phyloP scores from a whole-genome alignment of 495 filamentous ascomycete species.

The Amphirosellinia nigrospora region DNA sequence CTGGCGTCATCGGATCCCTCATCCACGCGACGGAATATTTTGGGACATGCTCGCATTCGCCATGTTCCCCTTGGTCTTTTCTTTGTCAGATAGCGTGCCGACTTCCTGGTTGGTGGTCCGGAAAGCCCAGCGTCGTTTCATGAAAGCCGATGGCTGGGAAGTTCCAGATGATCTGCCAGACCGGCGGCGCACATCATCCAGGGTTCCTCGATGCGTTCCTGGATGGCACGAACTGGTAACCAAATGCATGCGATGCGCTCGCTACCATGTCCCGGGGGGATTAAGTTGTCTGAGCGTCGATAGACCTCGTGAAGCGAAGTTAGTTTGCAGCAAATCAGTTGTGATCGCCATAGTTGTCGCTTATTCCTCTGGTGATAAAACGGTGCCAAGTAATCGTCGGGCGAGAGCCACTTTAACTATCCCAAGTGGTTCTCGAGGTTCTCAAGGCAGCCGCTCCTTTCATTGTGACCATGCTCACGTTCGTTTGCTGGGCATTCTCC shows the following conservation, averaged over 20 bases:
- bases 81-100: constrained; percentile 8
- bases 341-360: constrained; percentile 10
- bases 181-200: constrained; percentile 15
- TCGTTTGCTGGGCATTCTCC: background rate
- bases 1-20: constrained; percentile 13
- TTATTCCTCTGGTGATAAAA: constrained; percentile 5
- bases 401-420: constrained; percentile 4
- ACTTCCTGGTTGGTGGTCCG: constrained; percentile 18
- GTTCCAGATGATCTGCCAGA: constrained; percentile 18
- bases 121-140: constrained; percentile 12
- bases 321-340: constrained; percentile 1
- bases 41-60: background rate
- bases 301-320: constrained; percentile 11
- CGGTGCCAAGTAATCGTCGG: background rate
- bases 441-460: background rate
- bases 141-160: constrained; percentile 22
- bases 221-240: background rate
- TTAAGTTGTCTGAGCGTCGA: constrained; percentile 11
- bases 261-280: background rate
- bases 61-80: background rate
- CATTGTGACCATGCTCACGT: background rate
- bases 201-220: background rate
- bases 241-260: constrained; percentile 1
- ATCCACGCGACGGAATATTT: background rate
- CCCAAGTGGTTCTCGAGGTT: background rate